These are phyloP conservation scores for Ganoderma resinaceum DNA, from an alignment of 1,284 basidiomycete genomes.

Conservation along the genomic window DNA sequence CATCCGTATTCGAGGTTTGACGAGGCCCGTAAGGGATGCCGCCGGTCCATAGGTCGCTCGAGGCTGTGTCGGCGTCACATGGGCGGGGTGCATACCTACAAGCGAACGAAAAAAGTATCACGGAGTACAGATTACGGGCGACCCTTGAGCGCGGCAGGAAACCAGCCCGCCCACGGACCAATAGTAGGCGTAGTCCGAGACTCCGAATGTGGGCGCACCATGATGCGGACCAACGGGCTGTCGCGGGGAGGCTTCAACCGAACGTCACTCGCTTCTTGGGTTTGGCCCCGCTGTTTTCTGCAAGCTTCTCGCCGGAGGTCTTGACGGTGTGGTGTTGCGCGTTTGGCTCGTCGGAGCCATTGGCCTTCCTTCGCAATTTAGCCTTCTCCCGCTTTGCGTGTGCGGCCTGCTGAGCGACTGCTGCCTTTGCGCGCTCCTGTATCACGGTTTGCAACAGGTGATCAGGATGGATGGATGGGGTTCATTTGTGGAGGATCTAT, in stretches of 20 bases:
- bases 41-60: conserved; percentile 15
- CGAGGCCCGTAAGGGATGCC: conserved; percentile 6
- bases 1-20: not conserved
- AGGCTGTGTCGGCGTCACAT: conserved; percentile 23
- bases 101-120: conserved; percentile 12
- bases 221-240: conserved; percentile 15
- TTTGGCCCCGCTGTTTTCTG: conserved; percentile 6
- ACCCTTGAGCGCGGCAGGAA: not conserved
- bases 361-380: conserved; percentile 34
- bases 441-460: not conserved
- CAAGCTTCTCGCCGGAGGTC: conserved; percentile 8
- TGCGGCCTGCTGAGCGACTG: conserved; percentile 36
- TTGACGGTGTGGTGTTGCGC: conserved; percentile 3
- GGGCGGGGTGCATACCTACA: conserved; percentile 12
- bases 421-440: conserved; percentile 39
- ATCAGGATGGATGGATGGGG: conserved; percentile 10
- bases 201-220: not conserved
- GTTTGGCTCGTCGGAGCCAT: conserved; percentile 8
- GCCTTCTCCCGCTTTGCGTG: conserved; percentile 39
- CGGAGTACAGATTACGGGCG: not conserved
- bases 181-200: not conserved
- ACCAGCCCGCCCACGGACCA: conserved; percentile 1
- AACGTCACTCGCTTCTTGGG: conserved; percentile 29
- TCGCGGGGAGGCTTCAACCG: conserved; percentile 17
- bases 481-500: conserved; percentile 9